Base-by-base conservation (phyloP, 2,329 filamentous ascomycete species). In the Aureobasidium sp. region DNA sequence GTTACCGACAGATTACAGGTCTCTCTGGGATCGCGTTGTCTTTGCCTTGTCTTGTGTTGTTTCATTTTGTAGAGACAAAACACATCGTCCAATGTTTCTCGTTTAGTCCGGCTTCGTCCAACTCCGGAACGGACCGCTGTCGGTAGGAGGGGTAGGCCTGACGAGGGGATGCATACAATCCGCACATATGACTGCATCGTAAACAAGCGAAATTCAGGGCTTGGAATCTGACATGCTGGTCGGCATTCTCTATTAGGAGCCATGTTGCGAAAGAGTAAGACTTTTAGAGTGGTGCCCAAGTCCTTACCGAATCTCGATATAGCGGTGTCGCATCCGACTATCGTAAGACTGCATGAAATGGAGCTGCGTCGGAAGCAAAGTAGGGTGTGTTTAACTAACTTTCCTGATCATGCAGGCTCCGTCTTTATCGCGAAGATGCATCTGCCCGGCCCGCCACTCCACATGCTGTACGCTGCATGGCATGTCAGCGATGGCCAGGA, bases 1-100 rank as follows among this genome's bases (percentile, higher is more conserved):
- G 54, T 59, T 39, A 34, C 42, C 54, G 53, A 57, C 53, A 57
- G 41, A 57, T 57, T 45, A 27, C 39, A 57, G n/a, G 39, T 57
- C 39, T 57, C n/a, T 57, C n/a, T 57, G 9, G 27, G 41, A 57
- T 57, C 53, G 27, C n/a, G 53, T 34, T 44, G 39, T 21, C 41
- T 36, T 32, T 57, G 29, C 29, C 29, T 21, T 41, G 50, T 51
- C 41, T 54, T 49, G 44, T 47, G 44, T 14, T 48, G 53, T 57
- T 57, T 57, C 53, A 57, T 44, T 57, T 57, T 45, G 13, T 5
- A 54, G 41, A 57, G 41, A 45, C 53, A 45, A 57, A 36, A 57
- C 53, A 45, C 29, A 45, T 44, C 53, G 53, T 54, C 32, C 53
- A 57, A 44, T 57, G 41, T 48, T 59, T 48, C 44, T 59, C 42